phyloP scores from a whole-genome alignment of 805 yeast genomes.

The Torulaspora delbrueckii region DNA sequence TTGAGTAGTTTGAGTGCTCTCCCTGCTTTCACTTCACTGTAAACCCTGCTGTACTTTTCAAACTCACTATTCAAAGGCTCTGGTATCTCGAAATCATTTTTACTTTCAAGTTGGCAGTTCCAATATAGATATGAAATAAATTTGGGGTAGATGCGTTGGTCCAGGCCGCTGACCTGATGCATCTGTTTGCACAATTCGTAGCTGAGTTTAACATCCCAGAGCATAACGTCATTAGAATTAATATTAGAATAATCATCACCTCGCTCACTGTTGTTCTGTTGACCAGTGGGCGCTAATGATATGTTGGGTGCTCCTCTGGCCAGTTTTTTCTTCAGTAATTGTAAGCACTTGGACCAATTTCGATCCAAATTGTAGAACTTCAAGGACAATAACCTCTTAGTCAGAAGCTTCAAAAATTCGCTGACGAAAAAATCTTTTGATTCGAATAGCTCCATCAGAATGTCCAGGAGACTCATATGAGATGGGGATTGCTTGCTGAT shows the following conservation, averaged over 20 bases:
- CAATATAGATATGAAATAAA: slow-evolving; percentile 77
- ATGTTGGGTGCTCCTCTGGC: slow-evolving; percentile 4
- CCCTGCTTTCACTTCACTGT: slow-evolving; percentile 46
- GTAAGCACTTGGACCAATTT: slow-evolving; percentile 27
- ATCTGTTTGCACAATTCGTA: slow-evolving; percentile 40
- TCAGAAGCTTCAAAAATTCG: slow-evolving; percentile 24
- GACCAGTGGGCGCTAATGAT: background rate
- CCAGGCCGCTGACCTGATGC: slow-evolving; percentile 27
- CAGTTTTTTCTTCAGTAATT: slow-evolving; percentile 20
- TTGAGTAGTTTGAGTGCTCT: slow-evolving; percentile 55
- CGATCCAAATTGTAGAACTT: slow-evolving; percentile 22
- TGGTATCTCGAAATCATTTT: slow-evolving; percentile 45
- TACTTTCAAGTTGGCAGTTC: slow-evolving; percentile 44
- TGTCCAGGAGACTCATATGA: slow-evolving; percentile 22
- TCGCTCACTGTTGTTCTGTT: background rate
- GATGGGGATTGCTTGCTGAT: slow-evolving; percentile 5
- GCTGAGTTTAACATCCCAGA: slow-evolving; percentile 62
- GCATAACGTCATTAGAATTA: slow-evolving; percentile 76
- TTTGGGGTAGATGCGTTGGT: slow-evolving; percentile 44
- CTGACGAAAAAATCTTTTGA: slow-evolving; percentile 24
- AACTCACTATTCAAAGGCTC: slow-evolving; percentile 39
- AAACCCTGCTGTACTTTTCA: slow-evolving; percentile 43
- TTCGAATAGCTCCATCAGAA: slow-evolving; percentile 25
- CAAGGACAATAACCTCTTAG: slow-evolving; percentile 20
- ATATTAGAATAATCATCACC: slow-evolving; percentile 31